Conservation (phyloP, 1,284 basidiomycete species). For the Pseudozyma flocculosa region DNA sequence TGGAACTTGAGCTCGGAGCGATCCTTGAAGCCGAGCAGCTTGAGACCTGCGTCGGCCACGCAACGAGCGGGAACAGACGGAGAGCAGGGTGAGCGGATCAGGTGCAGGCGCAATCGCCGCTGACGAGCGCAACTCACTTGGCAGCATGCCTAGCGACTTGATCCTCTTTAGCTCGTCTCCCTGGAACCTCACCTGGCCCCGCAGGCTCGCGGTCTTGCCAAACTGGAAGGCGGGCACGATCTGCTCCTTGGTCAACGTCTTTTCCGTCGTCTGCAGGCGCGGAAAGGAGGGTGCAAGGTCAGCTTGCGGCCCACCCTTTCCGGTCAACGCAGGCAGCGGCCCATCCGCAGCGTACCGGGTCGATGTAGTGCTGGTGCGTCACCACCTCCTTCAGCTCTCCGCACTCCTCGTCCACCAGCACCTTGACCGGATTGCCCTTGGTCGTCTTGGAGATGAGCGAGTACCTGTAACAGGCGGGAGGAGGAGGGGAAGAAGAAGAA, state of each 20-base stretch:
- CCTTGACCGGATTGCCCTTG: constrained; percentile 45
- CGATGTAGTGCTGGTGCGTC: constrained; percentile 64
- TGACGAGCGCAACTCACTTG: background rate
- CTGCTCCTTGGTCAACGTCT: constrained; percentile 70
- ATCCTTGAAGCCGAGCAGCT: constrained; percentile 84
- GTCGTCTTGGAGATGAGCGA: constrained; percentile 45
- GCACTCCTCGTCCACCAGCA: constrained; percentile 43
- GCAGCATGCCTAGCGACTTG: constrained; percentile 60
- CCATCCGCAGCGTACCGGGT: constrained; percentile 69
- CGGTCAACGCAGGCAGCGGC: no score
- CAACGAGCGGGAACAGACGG: no score
- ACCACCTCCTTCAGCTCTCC: constrained; percentile 41
- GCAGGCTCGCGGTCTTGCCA: constrained; percentile 33
- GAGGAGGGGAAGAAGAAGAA: background rate
- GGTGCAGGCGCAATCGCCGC: no score
- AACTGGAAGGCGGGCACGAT: constrained; percentile 58
- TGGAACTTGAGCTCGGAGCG: constrained; percentile 69
- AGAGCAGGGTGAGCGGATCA: no score
- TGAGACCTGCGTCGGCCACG: constrained; percentile 65
- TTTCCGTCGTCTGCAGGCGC: constrained; percentile 45
- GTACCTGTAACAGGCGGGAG: constrained; percentile 16
- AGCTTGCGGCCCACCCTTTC: no score
- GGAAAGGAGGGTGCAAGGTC: no score
- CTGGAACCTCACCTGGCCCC: constrained; percentile 74
- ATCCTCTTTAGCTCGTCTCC: constrained; percentile 79